Evolutionary conservation across 345 rosid species (phyloP).

Genomic region (Passiflora organensis): DNA sequence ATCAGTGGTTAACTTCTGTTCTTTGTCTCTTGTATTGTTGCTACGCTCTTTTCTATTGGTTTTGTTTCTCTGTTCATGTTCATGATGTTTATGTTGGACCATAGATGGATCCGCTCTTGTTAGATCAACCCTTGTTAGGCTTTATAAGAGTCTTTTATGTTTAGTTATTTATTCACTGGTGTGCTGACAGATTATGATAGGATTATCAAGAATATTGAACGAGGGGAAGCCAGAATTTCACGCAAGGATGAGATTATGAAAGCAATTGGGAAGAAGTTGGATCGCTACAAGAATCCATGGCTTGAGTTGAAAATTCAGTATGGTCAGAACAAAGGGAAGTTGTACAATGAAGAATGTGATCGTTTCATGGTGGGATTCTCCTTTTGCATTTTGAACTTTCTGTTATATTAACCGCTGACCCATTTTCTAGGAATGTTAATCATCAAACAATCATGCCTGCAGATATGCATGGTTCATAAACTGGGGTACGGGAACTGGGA

Average conservation of each 20-base stretch:
- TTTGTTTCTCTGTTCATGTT: too few relatives aligned
- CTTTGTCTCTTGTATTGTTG: too few relatives aligned
- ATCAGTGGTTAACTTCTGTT: too few relatives aligned
- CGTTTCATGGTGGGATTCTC: slow-evolving; percentile 67
- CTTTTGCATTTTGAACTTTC: neutral
- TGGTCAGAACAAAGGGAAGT: slow-evolving; percentile 95
- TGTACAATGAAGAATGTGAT: slow-evolving; percentile 96
- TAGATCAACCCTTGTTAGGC: too few relatives aligned
- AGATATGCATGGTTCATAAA: slow-evolving; percentile 98
- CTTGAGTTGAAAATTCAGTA: slow-evolving; percentile 94
- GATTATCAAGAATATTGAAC: slow-evolving; percentile 92
- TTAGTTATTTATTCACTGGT: too few relatives aligned
- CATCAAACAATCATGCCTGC: slow-evolving; percentile 7
- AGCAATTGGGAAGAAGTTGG: slow-evolving; percentile 95
- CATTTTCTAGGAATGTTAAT: neutral
- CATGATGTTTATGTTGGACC: too few relatives aligned
- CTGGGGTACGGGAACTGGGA: slow-evolving; percentile 99
- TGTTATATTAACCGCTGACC: neutral
- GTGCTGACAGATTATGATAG: slow-evolving; percentile 71
- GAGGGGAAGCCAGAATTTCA: slow-evolving; percentile 94
- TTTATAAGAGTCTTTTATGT: too few relatives aligned
- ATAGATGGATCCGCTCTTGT: too few relatives aligned
- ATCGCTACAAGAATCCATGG: slow-evolving; percentile 98
- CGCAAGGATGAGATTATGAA: slow-evolving; percentile 98
- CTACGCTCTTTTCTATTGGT: too few relatives aligned